phyloP scores from a whole-genome alignment of 257 asterid genomes.

The Thymus quinquecostatus region DNA sequence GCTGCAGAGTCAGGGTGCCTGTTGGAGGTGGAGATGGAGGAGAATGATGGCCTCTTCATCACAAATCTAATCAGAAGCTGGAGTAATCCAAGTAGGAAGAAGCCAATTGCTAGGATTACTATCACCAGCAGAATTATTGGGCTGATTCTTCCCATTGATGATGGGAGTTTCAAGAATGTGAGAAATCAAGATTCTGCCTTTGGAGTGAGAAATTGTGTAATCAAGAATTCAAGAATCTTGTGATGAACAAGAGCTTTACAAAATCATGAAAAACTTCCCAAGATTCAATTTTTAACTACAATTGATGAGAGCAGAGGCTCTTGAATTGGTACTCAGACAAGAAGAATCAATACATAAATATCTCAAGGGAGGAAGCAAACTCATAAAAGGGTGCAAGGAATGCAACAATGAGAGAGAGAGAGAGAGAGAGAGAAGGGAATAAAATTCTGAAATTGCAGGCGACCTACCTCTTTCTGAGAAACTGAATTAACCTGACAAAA shows the following conservation, averaged over 20 bases:
- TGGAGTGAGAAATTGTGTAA: neutral
- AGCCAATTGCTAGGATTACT: conserved; percentile 53
- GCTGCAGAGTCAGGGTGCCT: conserved; percentile 42
- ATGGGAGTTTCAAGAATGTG: conserved; percentile 26
- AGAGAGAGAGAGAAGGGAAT: conserved; percentile 31
- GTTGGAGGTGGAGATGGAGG: conserved; percentile 57
- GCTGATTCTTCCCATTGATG: conserved; percentile 55
- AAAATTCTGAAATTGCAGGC: conserved; percentile 41
- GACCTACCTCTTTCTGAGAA: conserved; percentile 43
- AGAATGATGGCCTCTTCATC: conserved; percentile 47
- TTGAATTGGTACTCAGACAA: neutral
- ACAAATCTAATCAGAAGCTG: conserved; percentile 49
- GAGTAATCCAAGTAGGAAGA: conserved; percentile 57
- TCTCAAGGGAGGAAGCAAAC: conserved; percentile 23
- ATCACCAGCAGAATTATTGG: conserved; percentile 47
- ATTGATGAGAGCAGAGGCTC: neutral
- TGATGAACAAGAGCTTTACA: neutral
- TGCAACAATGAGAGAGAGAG: conserved; percentile 23
- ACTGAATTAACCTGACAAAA: conserved; percentile 28
- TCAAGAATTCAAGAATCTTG: conserved; percentile 28
- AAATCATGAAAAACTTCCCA: neutral
- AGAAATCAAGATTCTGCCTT: conserved; percentile 28
- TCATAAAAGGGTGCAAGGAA: conserved; percentile 1
- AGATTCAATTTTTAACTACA: neutral
- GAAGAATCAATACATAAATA: conserved; percentile 1